phyloP scores from a whole-genome alignment of 192 early-diverging fungal species.

The Linnemannia elongata region DNA sequence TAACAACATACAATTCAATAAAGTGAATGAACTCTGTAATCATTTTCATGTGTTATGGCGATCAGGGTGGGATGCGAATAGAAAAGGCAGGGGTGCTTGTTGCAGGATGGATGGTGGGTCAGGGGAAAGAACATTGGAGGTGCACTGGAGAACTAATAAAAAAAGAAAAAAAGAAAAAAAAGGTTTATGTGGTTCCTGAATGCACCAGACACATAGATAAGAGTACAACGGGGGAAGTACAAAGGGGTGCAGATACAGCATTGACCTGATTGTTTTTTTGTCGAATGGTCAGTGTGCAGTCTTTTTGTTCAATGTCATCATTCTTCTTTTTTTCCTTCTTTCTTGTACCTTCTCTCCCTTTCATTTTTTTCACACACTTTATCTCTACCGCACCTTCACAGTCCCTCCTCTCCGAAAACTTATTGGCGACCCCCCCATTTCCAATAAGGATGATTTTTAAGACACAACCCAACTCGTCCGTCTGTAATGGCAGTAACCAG shows the following conservation, averaged over 20 bases:
- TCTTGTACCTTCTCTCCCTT: not conserved
- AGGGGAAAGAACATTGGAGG: not conserved
- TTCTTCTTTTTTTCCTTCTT: constrained; percentile 9
- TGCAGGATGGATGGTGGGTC: no score
- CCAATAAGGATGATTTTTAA: not conserved
- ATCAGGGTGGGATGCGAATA: not conserved
- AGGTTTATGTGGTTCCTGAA: not conserved
- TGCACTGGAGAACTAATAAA: no score
- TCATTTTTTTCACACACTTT: not conserved
- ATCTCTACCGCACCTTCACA: not conserved
- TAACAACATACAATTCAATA: not conserved
- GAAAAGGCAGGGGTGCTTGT: no score
- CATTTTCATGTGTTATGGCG: not conserved
- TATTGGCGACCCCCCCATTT: not conserved
- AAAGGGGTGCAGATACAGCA: no score
- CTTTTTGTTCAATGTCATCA: no score
- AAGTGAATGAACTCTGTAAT: not conserved
- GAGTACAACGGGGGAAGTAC: no score
- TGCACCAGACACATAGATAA: not conserved
- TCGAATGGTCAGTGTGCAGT: no score
- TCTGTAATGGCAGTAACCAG: not conserved
- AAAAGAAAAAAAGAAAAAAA: no score
- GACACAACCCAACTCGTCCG: not conserved
- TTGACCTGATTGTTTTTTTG: no score
- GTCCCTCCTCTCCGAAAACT: not conserved